phyloP scores from a whole-genome alignment of 352 stramenopile genomes.

The Phytophthora tubulina region DNA sequence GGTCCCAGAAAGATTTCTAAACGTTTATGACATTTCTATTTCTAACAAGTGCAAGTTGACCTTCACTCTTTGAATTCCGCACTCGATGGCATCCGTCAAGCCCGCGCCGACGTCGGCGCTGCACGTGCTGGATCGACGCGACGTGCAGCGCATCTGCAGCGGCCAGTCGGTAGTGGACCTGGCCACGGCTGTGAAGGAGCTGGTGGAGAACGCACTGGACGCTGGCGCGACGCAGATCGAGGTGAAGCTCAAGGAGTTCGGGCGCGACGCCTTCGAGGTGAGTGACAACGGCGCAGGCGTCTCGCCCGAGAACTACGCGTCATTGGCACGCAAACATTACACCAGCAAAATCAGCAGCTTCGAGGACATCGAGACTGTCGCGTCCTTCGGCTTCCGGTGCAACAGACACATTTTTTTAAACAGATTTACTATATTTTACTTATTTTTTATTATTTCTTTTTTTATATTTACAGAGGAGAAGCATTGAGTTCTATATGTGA shows the following conservation, averaged over 20 bases:
- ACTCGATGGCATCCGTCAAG: conserved; percentile 4
- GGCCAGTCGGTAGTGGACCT: conserved; percentile 97
- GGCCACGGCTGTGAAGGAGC: conserved; percentile 96
- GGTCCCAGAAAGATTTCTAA: background rate
- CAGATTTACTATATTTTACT: conserved; percentile 8
- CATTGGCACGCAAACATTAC: conserved; percentile 93
- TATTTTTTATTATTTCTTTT: background rate
- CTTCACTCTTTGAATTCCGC: conserved; percentile 30
- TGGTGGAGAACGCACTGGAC: conserved; percentile 95
- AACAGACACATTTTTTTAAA: background rate
- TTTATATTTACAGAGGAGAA: conserved; percentile 81
- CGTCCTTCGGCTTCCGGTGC: conserved; percentile 95
- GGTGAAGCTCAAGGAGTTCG: conserved; percentile 93
- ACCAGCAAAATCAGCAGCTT: conserved; percentile 97
- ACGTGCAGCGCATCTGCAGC: conserved; percentile 80
- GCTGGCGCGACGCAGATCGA: conserved; percentile 80
- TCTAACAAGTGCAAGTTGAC: conserved; percentile 10
- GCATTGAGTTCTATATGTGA: conserved; percentile 96
- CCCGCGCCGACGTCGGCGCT: conserved; percentile 26
- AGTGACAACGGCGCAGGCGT: conserved; percentile 96
- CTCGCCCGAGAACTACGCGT: conserved; percentile 68
- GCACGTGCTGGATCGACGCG: conserved; percentile 52
- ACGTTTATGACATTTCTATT: conserved; percentile 5
- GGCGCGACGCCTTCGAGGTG: conserved; percentile 95
- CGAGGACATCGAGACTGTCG: conserved; percentile 91